Base-by-base conservation (phyloP, 768 basidiomycete genomes). In the Tephrocybe rancida region DNA sequence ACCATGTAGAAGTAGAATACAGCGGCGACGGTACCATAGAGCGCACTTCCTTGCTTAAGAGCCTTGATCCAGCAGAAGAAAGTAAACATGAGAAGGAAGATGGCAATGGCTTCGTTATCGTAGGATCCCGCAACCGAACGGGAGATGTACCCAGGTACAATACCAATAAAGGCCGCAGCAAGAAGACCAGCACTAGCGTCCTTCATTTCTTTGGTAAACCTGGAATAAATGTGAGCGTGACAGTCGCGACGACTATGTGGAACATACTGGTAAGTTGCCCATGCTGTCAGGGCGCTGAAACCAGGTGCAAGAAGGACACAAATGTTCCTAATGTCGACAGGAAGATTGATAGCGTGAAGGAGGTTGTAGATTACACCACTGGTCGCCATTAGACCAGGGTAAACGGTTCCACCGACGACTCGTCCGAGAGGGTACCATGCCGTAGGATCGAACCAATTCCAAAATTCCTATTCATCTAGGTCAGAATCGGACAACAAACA, bases 1-100 rank as follows among this genome's bases (percentile, higher is more conserved):
- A 99, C 97, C 97, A 99, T 99, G 81, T 98, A 99, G 62, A 98
- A 98, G 75, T 99, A 99, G 74, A 98, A 98, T 3, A 98, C 74
- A 16, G 95, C 97, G 41, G 97, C 87, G 35, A 92, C 64, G 22
- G 92, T 91, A 19, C 94, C 96, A 61, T 85, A 97, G 55, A 96
- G 82, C 1, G 93, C 95, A 55, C 93, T 96, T 38, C 97, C 97
- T 42, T 84, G 82, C 72, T 98, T 98, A 50, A 98, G 77, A 22
- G 97, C 95, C 63, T 90, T 92, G 69, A 99, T 96, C 97, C 97
- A 98, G 58, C 81, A 81, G 76, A 82, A 98, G 74, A 99, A 98
- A 3, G 97, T 98, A 73, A 94, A 93, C 97, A 98, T 98, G 67
- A 99, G 91, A 56, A 99, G 84, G 80, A 99, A 99, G 71, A 99